Conservation (phyloP, 257 asterid genomes). For the Plantago major region DNA sequence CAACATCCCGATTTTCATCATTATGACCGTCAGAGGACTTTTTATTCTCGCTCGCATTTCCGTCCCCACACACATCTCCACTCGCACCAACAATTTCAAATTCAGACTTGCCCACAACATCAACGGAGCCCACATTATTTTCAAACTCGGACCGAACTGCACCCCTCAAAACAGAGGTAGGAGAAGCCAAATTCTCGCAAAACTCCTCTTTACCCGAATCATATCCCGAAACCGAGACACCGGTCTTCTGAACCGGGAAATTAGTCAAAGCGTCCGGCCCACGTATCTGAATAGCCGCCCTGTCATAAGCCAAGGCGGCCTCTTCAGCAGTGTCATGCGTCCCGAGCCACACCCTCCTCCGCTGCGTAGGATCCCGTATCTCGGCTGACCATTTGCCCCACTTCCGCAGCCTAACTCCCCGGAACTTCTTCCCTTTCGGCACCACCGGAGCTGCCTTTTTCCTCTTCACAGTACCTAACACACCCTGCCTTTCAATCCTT, state of each 20-base stretch:
- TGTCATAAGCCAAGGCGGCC: conserved; percentile 69
- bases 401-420: conserved; percentile 75
- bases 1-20: too few species aligned
- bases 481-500: conserved; percentile 23
- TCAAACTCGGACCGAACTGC: background rate
- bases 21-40: too few species aligned
- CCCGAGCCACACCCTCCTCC: conserved; percentile 64
- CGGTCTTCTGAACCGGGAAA: conserved; percentile 32
- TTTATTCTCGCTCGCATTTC: too few species aligned
- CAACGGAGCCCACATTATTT: background rate
- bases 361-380: conserved; percentile 58
- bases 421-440: conserved; percentile 36
- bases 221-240: conserved; percentile 23
- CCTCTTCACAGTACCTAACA: background rate
- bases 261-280: conserved; percentile 60
- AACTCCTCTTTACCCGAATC: conserved; percentile 34
- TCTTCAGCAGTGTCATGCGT: conserved; percentile 73
- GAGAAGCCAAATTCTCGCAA: conserved; percentile 33
- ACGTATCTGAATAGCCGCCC: conserved; percentile 50
- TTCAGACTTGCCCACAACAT: background rate
- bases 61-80: too few species aligned
- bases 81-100: background rate
- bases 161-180: conserved; percentile 48
- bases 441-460: conserved; percentile 12
- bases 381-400: conserved; percentile 96